A percentile compares a stretch with the other conserved stretches of the same genome.
phyloP scores from a whole-genome alignment of 1,139 yeast genomes.

The Kluyveromyces marxianus region DNA sequence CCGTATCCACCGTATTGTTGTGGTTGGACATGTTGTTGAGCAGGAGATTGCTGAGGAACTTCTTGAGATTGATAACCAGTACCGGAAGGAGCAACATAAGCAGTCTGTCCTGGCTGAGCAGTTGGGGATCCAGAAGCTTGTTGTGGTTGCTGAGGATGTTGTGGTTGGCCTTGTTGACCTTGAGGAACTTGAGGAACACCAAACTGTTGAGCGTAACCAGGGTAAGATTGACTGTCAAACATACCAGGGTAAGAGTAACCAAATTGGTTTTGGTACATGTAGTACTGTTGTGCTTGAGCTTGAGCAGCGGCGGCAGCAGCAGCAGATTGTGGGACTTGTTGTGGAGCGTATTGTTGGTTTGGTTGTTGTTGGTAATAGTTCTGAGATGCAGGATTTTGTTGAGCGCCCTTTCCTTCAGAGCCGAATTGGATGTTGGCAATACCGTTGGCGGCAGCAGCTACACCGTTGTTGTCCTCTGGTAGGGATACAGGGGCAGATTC shows the following conservation, averaged over 20 bases:
- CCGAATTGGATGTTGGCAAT: constrained; percentile 9
- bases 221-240: constrained; percentile 26
- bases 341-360: constrained; percentile 12
- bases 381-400: constrained; percentile 14
- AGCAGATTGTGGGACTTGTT: constrained; percentile 19
- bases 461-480: constrained; percentile 11
- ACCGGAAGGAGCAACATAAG: constrained; percentile 11
- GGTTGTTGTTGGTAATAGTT: constrained; percentile 16
- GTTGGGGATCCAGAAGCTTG: constrained; percentile 11
- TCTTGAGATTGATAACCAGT: constrained; percentile 8
- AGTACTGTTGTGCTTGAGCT: constrained; percentile 29
- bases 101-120: constrained; percentile 10
- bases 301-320: constrained; percentile 14
- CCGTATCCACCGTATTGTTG: constrained; percentile 25
- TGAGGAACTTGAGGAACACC: constrained; percentile 13
- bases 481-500: constrained; percentile 6
- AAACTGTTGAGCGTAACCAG: constrained; percentile 21
- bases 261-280: constrained; percentile 29
- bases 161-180: constrained; percentile 10
- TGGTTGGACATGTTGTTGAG: constrained; percentile 17
- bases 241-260: constrained; percentile 32
- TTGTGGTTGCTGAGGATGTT: constrained; percentile 6
- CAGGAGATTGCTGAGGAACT: constrained; percentile 17
- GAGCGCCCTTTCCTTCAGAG: constrained; percentile 15
- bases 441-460: constrained; percentile 11